Conservation (phyloP, 805 yeast species). For the Wickerhamomyces sydowiorum region DNA sequence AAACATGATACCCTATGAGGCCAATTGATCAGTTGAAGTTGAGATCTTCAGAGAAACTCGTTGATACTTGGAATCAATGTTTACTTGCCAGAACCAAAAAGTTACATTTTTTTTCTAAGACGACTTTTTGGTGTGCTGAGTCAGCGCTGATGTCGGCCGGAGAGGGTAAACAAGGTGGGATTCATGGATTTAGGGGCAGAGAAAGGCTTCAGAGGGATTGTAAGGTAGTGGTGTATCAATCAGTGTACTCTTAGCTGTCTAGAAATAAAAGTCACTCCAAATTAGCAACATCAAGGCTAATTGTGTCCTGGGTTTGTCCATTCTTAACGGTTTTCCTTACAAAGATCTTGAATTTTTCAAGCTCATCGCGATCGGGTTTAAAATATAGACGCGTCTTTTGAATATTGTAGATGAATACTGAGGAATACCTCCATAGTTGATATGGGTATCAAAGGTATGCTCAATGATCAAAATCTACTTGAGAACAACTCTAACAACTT, state of each 20-base stretch:
- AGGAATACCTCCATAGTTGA: background rate
- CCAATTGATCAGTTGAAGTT: background rate
- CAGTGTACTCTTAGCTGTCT: no score
- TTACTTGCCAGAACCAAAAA: no score
- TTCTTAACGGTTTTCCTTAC: no score
- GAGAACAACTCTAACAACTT: background rate
- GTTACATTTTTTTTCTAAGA: background rate
- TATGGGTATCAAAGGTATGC: slow-evolving; percentile 49
- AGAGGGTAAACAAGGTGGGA: background rate
- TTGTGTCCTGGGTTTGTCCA: no score
- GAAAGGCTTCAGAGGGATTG: no score
- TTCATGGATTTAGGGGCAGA: background rate
- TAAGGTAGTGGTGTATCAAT: no score
- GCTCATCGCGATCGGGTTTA: background rate
- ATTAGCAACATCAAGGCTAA: no score
- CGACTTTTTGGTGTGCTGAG: background rate
- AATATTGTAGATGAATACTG: no score
- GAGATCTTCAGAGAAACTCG: background rate
- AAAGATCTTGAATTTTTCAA: background rate
- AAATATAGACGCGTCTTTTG: background rate
- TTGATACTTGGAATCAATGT: no score
- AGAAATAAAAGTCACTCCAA: no score
- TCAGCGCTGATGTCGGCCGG: background rate
- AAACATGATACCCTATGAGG: slow-evolving; percentile 13
- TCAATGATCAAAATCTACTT: background rate